Evolutionary conservation across 768 basidiomycete species (phyloP), one percentile per base, ranked within the genome.

Genomic region (Collybia sordida): DNA sequence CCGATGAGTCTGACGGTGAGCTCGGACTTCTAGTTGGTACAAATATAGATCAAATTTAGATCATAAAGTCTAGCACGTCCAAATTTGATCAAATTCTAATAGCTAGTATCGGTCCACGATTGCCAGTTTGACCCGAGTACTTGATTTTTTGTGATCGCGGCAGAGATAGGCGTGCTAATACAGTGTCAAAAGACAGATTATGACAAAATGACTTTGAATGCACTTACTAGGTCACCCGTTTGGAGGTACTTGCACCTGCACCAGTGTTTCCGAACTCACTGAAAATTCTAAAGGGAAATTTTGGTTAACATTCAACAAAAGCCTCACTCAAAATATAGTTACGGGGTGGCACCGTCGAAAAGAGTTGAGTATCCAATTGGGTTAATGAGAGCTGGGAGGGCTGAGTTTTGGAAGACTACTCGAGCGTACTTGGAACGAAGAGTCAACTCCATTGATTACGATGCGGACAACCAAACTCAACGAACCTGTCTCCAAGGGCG

Each of bases 401-500:
- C 53, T 8, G 58, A 62, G 28, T 59, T 58, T 41, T 65, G 64
- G 49, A 62, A 65, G 22, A 64, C 57, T 11, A 65, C 64, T 22
- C 64, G 50, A 15, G 64, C 63, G 17, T 50, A 56, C n/a, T 42
- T 54, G 31, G 9, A 31, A 31, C 9, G 31, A 31, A 31, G 31
- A 14, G 31, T 31, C 31, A 31, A 12, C 51, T 45, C 52, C 52
- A 58, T 3, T 54, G 57, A 14, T 53, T 47, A 23, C 22, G 41
- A 27, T 3, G n/a, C n/a, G n/a, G n/a, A n/a, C 35, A 21, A 31
- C 3, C 31, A 31, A 12, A 11, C 9, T 14, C 31, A 31, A 31
- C 31, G 11, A 14, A 31, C 31, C 31, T 31, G 31, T 39, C 44
- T 52, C 46, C 49, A 50, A 24, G 47, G 49, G 17, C 61, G 60